A percentile compares a stretch with the other conserved stretches of the same genome.
Conservation (phyloP, 2,329 filamentous ascomycete species). For the Sporothrix sp. region DNA sequence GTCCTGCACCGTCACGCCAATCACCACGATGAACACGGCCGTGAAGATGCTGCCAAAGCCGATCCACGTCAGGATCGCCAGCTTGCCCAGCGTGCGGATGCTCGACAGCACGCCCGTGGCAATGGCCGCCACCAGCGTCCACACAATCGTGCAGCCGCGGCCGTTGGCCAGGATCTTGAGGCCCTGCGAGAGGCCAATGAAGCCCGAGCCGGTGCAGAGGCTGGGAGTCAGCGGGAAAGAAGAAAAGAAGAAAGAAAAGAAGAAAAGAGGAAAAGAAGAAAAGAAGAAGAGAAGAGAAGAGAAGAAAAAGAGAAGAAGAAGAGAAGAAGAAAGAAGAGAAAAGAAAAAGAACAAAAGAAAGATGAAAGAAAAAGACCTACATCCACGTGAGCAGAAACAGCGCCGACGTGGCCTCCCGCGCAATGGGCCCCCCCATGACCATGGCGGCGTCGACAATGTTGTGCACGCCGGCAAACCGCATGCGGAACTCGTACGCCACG, state of each 20-base stretch:
- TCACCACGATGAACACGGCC: conserved; percentile 49
- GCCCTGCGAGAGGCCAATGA: conserved; percentile 26
- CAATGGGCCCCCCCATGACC: conserved; percentile 41
- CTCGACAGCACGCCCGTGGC: conserved; percentile 40
- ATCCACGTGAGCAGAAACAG: conserved; percentile 11
- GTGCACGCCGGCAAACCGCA: conserved; percentile 30
- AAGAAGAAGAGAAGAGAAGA: no score
- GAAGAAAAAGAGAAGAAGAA: no score
- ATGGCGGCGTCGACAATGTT: conserved; percentile 46
- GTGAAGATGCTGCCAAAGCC: conserved; percentile 49
- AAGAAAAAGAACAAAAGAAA: no score
- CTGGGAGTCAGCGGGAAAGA: no score
- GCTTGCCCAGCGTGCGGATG: conserved; percentile 49
- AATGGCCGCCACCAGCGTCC: conserved; percentile 41
- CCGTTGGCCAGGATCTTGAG: conserved; percentile 51
- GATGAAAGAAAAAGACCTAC: no score
- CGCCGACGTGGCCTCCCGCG: conserved; percentile 34
- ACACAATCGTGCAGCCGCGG: conserved; percentile 49
- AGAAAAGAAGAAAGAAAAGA: no score
- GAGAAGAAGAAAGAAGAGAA: no score
- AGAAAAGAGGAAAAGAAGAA: no score
- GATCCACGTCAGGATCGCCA: conserved; percentile 53
- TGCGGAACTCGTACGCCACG: conserved; percentile 32
- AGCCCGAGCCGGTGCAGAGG: conserved; percentile 8
- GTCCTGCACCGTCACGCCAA: conserved; percentile 38